phyloP scores from a whole-genome alignment of 768 basidiomycete species.

The Tylopilus sp. region DNA sequence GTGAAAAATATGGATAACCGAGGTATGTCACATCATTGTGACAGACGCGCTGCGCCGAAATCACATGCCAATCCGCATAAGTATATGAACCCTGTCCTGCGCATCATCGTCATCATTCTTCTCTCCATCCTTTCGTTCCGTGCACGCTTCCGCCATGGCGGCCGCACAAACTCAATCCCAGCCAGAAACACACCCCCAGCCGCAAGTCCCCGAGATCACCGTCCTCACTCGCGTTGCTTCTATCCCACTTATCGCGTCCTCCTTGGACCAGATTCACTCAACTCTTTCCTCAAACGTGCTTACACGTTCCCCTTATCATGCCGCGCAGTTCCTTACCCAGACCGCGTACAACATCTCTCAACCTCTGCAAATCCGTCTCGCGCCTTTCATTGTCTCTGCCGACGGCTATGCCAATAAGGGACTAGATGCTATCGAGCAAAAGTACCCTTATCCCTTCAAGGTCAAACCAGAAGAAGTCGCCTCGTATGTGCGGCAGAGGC shows the following conservation, averaged over 20 bases:
- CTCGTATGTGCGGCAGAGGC: constrained; percentile 53
- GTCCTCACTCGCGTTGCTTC: constrained; percentile 60
- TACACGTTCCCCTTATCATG: constrained; percentile 62
- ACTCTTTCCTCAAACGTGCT: constrained; percentile 57
- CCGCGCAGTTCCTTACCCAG: constrained; percentile 58
- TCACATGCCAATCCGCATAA: constrained; percentile 21
- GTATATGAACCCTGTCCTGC: constrained; percentile 29
- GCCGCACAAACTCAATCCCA: constrained; percentile 23
- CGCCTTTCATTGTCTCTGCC: constrained; percentile 60
- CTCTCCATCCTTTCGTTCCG: background rate
- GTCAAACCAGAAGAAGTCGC: constrained; percentile 70
- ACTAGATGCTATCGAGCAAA: constrained; percentile 67
- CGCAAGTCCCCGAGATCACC: constrained; percentile 51
- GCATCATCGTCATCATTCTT: constrained; percentile 8
- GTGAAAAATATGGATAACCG: background rate
- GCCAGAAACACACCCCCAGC: constrained; percentile 15
- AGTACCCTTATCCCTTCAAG: constrained; percentile 75
- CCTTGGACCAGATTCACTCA: constrained; percentile 55
- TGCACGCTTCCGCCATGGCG: constrained; percentile 31
- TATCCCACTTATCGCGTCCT: constrained; percentile 70
- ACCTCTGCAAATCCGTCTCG: constrained; percentile 62
- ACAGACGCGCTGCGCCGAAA: constrained; percentile 18
- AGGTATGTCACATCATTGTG: constrained; percentile 20
- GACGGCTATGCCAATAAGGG: constrained; percentile 72
- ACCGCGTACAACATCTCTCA: constrained; percentile 60